Evolutionary conservation across 306 rosid species (phyloP).

Genomic region (Acacia acuminata): DNA sequence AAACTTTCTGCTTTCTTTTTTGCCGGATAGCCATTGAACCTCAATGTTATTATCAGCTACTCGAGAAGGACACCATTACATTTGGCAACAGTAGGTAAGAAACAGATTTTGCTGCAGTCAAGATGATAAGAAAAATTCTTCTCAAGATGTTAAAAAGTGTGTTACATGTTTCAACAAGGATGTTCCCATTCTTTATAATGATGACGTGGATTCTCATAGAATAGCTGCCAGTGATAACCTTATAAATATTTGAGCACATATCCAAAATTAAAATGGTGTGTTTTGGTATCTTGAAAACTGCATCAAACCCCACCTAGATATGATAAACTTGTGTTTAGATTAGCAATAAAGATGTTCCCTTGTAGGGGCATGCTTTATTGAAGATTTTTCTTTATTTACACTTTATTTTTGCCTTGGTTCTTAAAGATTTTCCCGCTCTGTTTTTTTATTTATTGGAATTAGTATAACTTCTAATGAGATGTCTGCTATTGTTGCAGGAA

Average conservation of each 20-base stretch:
- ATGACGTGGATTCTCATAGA: neutral
- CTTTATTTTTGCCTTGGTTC: too few species aligned
- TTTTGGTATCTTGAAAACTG: too few species aligned
- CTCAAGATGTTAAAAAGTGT: neutral
- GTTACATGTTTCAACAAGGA: neutral
- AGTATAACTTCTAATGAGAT: constrained; percentile 39
- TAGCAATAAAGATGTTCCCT: too few species aligned
- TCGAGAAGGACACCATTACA: constrained; percentile 81
- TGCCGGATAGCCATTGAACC: too few species aligned
- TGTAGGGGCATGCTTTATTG: neutral
- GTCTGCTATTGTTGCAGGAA: constrained; percentile 59
- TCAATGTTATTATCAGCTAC: constrained; percentile 87
- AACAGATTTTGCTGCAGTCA: constrained; percentile 13
- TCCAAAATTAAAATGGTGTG: neutral
- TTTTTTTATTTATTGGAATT: constrained; percentile 17
- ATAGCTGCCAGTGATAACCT: constrained; percentile 31
- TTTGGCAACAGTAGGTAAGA: constrained; percentile 92
- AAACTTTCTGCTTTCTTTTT: too few species aligned
- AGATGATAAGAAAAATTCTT: neutral
- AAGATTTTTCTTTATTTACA: neutral
- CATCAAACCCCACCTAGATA: too few species aligned
- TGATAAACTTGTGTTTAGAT: too few species aligned
- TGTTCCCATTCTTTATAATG: neutral
- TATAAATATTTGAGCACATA: too few species aligned
- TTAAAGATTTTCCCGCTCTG: neutral